Evolutionary conservation across 2,329 filamentous ascomycete genomes (phyloP), one percentile per base, ranked within the genome.

Genomic region (Periglandula ipomoeae): DNA sequence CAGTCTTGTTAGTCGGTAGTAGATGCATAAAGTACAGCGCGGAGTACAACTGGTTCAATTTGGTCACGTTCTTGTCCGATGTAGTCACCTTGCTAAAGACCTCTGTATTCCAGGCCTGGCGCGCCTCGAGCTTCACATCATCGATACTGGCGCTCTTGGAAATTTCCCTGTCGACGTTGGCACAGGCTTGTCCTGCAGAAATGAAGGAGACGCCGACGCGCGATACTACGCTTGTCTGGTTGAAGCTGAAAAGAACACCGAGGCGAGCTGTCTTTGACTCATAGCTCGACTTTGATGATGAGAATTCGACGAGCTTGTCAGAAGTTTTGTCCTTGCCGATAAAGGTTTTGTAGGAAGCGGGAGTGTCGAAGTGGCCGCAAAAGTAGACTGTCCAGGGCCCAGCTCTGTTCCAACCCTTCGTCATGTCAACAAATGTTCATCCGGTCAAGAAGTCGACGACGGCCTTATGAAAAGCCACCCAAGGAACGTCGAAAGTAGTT

Each of bases 1-100:
- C 81, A 0, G 84, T 87, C 55, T 86, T 87, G 56, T 87, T 84
- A 56, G 87, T 83, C 2, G 84, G 84, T 46, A 78, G 83, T 52
- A 87, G 79, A 75, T 87, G 79, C 3, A 79, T 75, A n/a, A 84
- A 71, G 59, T 88, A 88, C n/a, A 82, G 72, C 3, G 82, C 84
- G 39, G 80, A 85, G 72, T 84, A 87, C 55, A 88, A 85, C 17
- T 78, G 76, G n/a, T 64, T 79, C 50, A 82, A 68, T 1, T 83
- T 59, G 0, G 76, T 73, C 1, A 81, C 78, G 0, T 76, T 68
- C 1, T 59, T 69, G 0, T 73, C 64, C 35, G 81, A 72, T 5
- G 87, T 63, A 2, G 66, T 68, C 41, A 87, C 73, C 0, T 76
- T 73, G 15, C 69, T 70, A n/a, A n/a, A n/a, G 37, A 88, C 62